phyloP scores from a whole-genome alignment of 371 early-diverging fungal genomes.

The Mucor racemosus region DNA sequence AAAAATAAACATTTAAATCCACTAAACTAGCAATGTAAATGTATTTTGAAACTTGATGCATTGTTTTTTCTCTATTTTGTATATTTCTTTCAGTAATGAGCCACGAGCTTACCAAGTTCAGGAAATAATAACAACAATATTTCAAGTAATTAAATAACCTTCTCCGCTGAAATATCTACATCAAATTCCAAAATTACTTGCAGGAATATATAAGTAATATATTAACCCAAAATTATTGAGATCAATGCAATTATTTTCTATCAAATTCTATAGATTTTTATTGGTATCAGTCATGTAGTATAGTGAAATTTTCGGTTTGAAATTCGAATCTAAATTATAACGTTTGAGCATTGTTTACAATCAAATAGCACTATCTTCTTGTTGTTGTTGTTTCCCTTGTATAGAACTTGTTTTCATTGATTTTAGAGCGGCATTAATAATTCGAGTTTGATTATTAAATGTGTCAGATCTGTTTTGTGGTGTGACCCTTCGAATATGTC shows the following conservation, averaged over 20 bases:
- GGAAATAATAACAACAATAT: background rate
- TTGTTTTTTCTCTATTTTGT: background rate
- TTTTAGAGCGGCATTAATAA: too few species aligned
- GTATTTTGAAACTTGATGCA: background rate
- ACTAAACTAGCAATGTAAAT: background rate
- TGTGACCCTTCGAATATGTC: too few species aligned
- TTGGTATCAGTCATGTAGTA: too few species aligned
- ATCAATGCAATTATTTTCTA: background rate
- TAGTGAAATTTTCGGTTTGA: too few species aligned
- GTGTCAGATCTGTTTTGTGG: too few species aligned
- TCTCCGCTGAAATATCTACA: background rate
- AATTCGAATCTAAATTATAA: too few species aligned
- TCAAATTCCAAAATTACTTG: background rate
- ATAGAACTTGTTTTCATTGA: too few species aligned
- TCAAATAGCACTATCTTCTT: too few species aligned
- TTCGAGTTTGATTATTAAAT: too few species aligned
- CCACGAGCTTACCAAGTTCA: background rate
- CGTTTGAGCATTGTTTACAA: too few species aligned
- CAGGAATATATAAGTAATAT: background rate
- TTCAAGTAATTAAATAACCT: background rate
- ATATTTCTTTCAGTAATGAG: background rate
- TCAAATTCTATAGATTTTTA: too few species aligned
- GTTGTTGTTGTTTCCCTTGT: too few species aligned
- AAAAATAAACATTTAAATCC: background rate
- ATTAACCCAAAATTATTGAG: background rate